Percentiles rank a stretch among this genome's conserved stretches.
These are phyloP conservation scores for Cyclotella kingstonii DNA, from an alignment of 108 stramenopile genomes.

Conservation along the genomic window DNA sequence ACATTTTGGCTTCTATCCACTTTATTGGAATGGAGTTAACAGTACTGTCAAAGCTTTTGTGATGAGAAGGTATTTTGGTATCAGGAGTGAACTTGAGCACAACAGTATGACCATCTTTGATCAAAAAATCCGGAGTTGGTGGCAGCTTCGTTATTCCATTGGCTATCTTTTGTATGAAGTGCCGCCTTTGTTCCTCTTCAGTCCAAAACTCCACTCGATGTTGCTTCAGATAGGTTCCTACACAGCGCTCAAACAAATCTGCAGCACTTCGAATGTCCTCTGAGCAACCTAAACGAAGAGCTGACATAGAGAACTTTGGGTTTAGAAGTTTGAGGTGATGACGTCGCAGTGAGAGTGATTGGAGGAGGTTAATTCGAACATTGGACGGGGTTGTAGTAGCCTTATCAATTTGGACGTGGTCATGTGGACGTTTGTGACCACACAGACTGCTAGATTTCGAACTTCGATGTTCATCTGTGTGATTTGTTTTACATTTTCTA, in stretches of 20 bases:
- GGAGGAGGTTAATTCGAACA: slow-evolving; percentile 33
- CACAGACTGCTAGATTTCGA: too few relatives aligned
- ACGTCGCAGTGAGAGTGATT: slow-evolving; percentile 60
- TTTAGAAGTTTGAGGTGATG: slow-evolving; percentile 66
- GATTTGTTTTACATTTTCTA: too few relatives aligned
- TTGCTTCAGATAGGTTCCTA: slow-evolving; percentile 41
- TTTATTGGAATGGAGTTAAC: slow-evolving; percentile 33
- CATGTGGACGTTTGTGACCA: slow-evolving; percentile 5
- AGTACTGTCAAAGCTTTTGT: not conserved
- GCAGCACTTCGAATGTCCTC: slow-evolving; percentile 50
- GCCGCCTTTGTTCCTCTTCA: slow-evolving; percentile 57
- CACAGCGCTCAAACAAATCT: slow-evolving; percentile 52
- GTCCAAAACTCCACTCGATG: slow-evolving; percentile 44
- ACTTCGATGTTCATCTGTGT: too few relatives aligned
- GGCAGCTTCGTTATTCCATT: slow-evolving; percentile 10
- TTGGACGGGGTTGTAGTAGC: not conserved
- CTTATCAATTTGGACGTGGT: not conserved
- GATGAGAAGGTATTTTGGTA: too few relatives aligned
- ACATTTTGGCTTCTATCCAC: slow-evolving; percentile 85
- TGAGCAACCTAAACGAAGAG: slow-evolving; percentile 46
- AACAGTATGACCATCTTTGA: slow-evolving; percentile 35
- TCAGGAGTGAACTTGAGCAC: slow-evolving; percentile 1
- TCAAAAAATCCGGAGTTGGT: slow-evolving; percentile 67
- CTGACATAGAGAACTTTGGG: slow-evolving; percentile 33
- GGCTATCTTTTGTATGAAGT: not conserved